phyloP scores from a whole-genome alignment of 1,284 basidiomycete species.

The Schizopora paradoxa region DNA sequence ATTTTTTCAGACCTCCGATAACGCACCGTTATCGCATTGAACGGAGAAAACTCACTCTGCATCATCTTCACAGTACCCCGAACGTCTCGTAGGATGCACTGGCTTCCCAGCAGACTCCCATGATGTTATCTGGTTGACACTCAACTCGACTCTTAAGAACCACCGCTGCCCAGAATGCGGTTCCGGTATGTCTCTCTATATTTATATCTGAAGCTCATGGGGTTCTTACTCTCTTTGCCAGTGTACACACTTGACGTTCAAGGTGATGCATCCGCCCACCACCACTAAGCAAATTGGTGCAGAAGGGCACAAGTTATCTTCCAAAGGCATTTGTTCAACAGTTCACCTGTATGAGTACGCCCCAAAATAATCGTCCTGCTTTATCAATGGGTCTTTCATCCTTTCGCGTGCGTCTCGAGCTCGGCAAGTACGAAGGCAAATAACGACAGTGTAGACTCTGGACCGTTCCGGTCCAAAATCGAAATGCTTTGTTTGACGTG shows the following conservation, averaged over 20 bases:
- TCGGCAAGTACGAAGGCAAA: too few relatives aligned
- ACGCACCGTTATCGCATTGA: too few relatives aligned
- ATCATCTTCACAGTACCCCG: conserved; percentile 55
- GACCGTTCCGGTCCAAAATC: too few relatives aligned
- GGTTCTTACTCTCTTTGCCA: neutral
- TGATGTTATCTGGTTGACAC: conserved; percentile 79
- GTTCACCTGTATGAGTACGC: too few relatives aligned
- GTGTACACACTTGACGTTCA: conserved; percentile 17
- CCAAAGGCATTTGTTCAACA: neutral
- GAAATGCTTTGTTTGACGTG: too few relatives aligned
- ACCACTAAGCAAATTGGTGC: conserved; percentile 4
- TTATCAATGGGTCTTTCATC: too few relatives aligned
- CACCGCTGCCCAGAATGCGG: conserved; percentile 89
- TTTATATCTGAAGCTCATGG: neutral
- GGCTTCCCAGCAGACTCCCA: conserved; percentile 90
- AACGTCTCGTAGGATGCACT: conserved; percentile 87
- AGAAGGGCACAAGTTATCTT: neutral
- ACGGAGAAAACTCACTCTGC: too few relatives aligned
- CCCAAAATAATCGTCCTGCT: too few relatives aligned
- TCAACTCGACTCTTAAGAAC: conserved; percentile 58
- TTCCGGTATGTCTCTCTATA: conserved; percentile 51
- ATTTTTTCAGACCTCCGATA: conserved; percentile 14
- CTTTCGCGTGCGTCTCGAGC: too few relatives aligned
- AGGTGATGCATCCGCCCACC: conserved; percentile 14
- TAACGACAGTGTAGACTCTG: too few relatives aligned